Evolutionary conservation across 768 basidiomycete species (phyloP), one percentile per base, ranked within the genome.

Genomic region (Rhodotorula diobovata): DNA sequence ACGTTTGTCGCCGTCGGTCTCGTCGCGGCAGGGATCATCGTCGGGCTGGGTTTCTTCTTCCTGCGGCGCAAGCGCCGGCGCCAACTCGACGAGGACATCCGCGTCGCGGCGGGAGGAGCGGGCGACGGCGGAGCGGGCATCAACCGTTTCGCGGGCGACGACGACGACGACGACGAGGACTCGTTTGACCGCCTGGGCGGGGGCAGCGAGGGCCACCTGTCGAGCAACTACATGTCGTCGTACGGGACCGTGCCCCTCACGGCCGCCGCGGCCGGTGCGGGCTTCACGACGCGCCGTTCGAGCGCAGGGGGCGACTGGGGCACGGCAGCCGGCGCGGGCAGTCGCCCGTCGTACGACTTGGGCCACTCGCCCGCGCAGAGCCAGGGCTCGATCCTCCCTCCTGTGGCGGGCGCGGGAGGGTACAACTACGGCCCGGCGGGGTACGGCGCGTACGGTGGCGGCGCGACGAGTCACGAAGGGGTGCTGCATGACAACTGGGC

Each of bases 1-100:
- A 85, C 87, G n/a, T 91, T 91, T 79, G 83, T 88, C 14, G 86
- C 83, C 20, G 84, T 88, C 28, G 94, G 93, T 14, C 77, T 91
- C 32, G 88, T 90, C 8, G 81, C 84, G 11, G 83, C 85, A 2
- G 83, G 82, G 1, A 71, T 87, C 34, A 74, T 83, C 15, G 79
- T 84, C 16, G 84, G 83, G 16, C 72, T 84, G n/a, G 74, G 84
- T 30, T 83, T 84, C 77, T 79, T 82, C 71, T 79, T 81, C 75
- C 66, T 81, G 28, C 63, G 80, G 34, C 67, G 80, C 18, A 74
- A 79, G 58, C 74, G 80, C 39, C 71, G 79, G 35, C 79, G 81
- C 41, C 70, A 77, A 51, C 68, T 82, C 32, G 81, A 82, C 73
- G 75, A 78, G 53, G 77, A 78, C 50, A 68, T 74, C 18, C 65